Base-by-base conservation (phyloP, 306 rosid genomes). In the Vigna radiata region DNA sequence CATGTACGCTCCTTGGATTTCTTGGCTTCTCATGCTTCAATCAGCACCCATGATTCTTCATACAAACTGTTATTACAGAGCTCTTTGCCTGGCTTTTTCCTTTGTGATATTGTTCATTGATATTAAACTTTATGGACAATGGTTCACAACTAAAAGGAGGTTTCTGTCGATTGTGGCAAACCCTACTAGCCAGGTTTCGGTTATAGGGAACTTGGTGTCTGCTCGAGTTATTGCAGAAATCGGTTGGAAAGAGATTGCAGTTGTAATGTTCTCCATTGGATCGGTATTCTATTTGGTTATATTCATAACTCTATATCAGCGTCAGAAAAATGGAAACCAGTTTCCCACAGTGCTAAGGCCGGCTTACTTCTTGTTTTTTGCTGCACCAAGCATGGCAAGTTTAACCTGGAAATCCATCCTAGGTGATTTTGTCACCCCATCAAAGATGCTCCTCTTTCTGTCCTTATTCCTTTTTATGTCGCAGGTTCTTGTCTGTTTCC, bases 391-490 rank as follows among this genome's bases (percentile, higher is more conserved):
- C 86, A 21, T 84, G 77, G 91, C 89, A 56, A 83, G 89, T 73
- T 23, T 90, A n/a, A 81, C 91, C 33, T 84, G 88, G 90, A 84
- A 82, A 71, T 80, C 90, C 44, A 84, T 90, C 50, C 31, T 81
- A 13, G 84, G 83, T 37, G 59, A 52, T 65, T 86, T 81, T 67
- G 77, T 69, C 37, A 83, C 81, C 29, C 56, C 78, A 63, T 84
- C 91, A 48, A 86, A 86, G 87, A 84, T 87, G 87, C 69, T 87
- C 49, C 83, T 89, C 78, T 89, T 85, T 76, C 87, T 85, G 29
- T 85, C 89, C 17, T 60, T 83, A 27, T 89, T 89, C 79, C 88
- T 83, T 31, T 83, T 85, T 36, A 64, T 77, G 50, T 82, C 90
- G 31, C 80, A 84, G 89, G 50, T 66, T 70, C 73, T 41, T 53